phyloP scores from a whole-genome alignment of 495 filamentous ascomycete species.

The Hypoxylon rickii region DNA sequence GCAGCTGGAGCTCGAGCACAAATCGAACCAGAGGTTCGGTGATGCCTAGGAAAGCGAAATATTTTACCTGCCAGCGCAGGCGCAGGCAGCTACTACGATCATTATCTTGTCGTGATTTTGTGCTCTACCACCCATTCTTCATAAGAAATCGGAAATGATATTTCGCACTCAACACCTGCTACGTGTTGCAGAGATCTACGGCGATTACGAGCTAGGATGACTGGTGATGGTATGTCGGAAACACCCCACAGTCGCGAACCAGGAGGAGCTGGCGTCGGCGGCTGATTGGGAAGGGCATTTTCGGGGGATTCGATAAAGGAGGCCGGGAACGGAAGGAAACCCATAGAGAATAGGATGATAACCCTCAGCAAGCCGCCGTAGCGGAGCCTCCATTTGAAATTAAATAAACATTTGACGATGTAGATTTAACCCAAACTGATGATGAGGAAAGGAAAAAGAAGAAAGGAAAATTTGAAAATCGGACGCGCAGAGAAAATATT shows the following conservation, averaged over 20 bases:
- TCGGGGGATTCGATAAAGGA: conserved; percentile 49
- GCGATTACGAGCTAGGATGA: background rate
- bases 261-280: conserved; percentile 44
- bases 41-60: no score
- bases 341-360: conserved; percentile 49
- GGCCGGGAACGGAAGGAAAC: conserved; percentile 62
- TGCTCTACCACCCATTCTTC: no score
- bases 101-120: no score
- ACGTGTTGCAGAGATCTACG: no score
- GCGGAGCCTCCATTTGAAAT: conserved; percentile 52
- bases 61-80: no score
- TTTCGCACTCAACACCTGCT: no score
- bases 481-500: conserved; percentile 20
- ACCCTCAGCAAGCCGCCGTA: conserved; percentile 60
- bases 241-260: conserved; percentile 60
- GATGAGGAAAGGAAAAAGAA: conserved; percentile 48
- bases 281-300: conserved; percentile 47
- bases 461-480: conserved; percentile 5
- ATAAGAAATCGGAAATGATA: no score
- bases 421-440: conserved; percentile 53
- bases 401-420: conserved; percentile 48
- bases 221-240: conserved; percentile 46
- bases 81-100: no score
- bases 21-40: no score
- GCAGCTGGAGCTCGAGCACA: no score